A percentile compares a stretch with the other conserved stretches of the same genome.
These are phyloP conservation scores for Vigna trinervia DNA, from an alignment of 306 rosid genomes.

Conservation along the genomic window DNA sequence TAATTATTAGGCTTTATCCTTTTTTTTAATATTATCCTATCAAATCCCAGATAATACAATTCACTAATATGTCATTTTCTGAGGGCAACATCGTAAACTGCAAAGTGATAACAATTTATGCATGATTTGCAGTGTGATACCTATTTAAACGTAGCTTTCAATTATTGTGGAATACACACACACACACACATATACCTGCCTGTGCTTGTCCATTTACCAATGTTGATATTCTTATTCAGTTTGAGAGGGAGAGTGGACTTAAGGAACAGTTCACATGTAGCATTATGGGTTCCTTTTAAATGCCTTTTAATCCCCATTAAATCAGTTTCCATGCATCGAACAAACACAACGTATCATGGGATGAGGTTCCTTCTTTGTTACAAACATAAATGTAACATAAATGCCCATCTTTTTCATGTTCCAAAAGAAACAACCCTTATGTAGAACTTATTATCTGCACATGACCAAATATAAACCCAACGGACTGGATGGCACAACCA, in stretches of 20 bases:
- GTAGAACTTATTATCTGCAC: conserved; percentile 20
- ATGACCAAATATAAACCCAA: conserved; percentile 34
- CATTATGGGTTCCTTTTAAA: conserved; percentile 53
- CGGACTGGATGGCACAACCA: conserved; percentile 20
- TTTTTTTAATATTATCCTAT: conserved; percentile 20
- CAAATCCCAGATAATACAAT: conserved; percentile 31
- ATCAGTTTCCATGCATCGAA: conserved; percentile 45
- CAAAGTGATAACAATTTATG: conserved; percentile 38
- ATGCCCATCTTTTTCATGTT: conserved; percentile 56
- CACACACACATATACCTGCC: too few species aligned
- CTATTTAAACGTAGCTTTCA: conserved; percentile 38
- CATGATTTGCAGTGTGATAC: conserved; percentile 40
- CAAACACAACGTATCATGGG: conserved; percentile 48
- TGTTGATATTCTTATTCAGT: conserved; percentile 56
- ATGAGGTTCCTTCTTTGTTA: conserved; percentile 55
- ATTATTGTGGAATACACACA: conserved; percentile 44
- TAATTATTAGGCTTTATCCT: conserved; percentile 30
- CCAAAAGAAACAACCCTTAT: conserved; percentile 41
- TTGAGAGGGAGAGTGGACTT: conserved; percentile 38
- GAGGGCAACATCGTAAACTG: conserved; percentile 30
- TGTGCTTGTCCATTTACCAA: conserved; percentile 16
- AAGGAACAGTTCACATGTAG: conserved; percentile 56
- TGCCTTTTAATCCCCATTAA: conserved; percentile 58
- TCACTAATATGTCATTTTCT: conserved; percentile 61
- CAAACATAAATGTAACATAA: conserved; percentile 51